Evolutionary conservation across 1,284 basidiomycete genomes (phyloP).

Genomic region (Cutaneotrichosporon arboriforme): DNA sequence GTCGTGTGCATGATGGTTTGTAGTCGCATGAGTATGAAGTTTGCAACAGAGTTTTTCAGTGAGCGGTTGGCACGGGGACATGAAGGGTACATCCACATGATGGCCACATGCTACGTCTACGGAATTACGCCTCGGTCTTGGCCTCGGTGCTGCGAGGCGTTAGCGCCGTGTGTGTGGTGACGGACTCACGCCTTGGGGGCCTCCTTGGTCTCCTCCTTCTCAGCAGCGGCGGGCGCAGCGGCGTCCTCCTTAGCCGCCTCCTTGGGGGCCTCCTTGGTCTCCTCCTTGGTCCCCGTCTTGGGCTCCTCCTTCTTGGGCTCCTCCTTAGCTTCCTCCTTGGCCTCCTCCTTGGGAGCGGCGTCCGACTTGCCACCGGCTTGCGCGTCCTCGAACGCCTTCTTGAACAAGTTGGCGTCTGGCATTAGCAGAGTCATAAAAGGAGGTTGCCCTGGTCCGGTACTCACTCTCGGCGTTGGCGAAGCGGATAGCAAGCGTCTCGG

Average conservation of each 20-base stretch:
- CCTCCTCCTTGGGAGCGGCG: slow-evolving; percentile 25
- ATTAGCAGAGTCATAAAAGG: neutral
- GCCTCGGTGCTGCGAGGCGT: too few relatives aligned
- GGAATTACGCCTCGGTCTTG: too few relatives aligned
- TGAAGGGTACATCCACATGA: too few relatives aligned
- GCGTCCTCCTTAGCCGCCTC: slow-evolving; percentile 8
- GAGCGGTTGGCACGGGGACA: too few relatives aligned
- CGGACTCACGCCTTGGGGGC: slow-evolving; percentile 4
- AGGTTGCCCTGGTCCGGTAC: slow-evolving; percentile 38
- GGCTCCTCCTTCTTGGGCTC: slow-evolving; percentile 23
- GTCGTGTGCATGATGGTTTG: slow-evolving; percentile 5
- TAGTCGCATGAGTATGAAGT: slow-evolving; percentile 2
- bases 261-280: slow-evolving; percentile 4
- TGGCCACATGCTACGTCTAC: too few relatives aligned
- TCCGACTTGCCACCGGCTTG: slow-evolving; percentile 51
- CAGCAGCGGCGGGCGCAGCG: too few relatives aligned
- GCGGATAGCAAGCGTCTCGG: slow-evolving; percentile 95
- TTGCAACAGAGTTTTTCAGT: too few relatives aligned
- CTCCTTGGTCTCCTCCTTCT: slow-evolving; percentile 3
- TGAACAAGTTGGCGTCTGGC: slow-evolving; percentile 80
- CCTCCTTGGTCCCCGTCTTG: neutral
- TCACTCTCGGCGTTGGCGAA: slow-evolving; percentile 95
- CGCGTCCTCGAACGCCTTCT: slow-evolving; percentile 76
- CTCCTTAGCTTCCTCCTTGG: slow-evolving; percentile 23
- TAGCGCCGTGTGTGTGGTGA: too few relatives aligned